Evolutionary conservation across 805 yeast species (phyloP).

Genomic region (Ogataea polymorpha): DNA sequence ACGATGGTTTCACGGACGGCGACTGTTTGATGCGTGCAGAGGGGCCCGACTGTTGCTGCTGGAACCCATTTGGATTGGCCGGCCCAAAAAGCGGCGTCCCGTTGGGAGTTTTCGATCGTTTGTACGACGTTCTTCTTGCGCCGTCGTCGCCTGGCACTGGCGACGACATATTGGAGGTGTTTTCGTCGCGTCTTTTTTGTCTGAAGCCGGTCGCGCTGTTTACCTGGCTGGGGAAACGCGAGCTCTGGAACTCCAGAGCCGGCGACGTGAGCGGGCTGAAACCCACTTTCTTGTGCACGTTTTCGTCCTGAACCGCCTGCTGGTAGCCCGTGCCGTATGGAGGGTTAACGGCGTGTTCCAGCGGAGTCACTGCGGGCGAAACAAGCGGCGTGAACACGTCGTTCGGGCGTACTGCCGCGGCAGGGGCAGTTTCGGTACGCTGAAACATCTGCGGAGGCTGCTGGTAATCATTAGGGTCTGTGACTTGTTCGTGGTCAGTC

Average conservation of each 20-base stretch:
- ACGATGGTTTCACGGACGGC: constrained; percentile 34
- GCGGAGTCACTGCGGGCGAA: constrained; percentile 72
- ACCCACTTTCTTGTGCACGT: constrained; percentile 18
- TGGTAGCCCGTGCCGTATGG: constrained; percentile 2
- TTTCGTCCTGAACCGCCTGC: neutral
- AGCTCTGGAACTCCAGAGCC: constrained; percentile 51
- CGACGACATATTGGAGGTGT: constrained; percentile 17
- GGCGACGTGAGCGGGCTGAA: constrained; percentile 64
- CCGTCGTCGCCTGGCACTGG: constrained; percentile 23
- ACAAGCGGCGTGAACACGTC: constrained; percentile 72
- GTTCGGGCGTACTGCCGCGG: constrained; percentile 44
- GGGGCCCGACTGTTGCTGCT: constrained; percentile 12
- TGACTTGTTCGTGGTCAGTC: neutral
- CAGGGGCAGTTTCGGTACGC: constrained; percentile 5
- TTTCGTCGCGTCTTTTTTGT: constrained; percentile 31
- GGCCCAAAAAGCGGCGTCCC: constrained; percentile 40
- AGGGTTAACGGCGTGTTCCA: constrained; percentile 35
- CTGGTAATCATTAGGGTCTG: neutral
- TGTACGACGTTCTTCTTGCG: constrained; percentile 23
- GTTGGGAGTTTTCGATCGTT: constrained; percentile 38
- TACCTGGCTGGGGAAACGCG: constrained; percentile 18
- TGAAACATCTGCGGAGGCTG: constrained; percentile 3
- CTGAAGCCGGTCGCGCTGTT: constrained; percentile 19
- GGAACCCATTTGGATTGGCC: constrained; percentile 13
- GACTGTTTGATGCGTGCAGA: constrained; percentile 30